Percentiles rank a stretch among this genome's conserved stretches.
Conservation (phyloP, 352 stramenopile genomes). For the Phytopythium aichiense region DNA sequence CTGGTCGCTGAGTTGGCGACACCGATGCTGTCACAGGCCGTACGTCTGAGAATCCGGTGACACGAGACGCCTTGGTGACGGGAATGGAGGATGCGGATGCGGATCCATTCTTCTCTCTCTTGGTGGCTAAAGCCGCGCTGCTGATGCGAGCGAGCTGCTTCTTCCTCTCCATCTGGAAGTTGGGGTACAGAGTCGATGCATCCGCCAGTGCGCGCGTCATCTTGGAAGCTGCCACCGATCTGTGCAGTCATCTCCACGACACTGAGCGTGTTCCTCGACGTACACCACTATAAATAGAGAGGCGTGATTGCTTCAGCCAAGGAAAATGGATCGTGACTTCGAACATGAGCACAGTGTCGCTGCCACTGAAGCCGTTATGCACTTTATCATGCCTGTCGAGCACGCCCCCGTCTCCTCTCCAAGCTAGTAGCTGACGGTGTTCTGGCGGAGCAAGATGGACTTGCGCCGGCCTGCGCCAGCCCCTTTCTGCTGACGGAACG, state of each 20-base stretch:
- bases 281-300: neutral
- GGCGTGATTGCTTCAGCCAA: neutral
- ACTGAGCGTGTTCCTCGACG: neutral
- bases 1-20: neutral
- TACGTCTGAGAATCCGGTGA: constrained; percentile 9
- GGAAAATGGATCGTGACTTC: neutral
- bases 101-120: constrained; percentile 12
- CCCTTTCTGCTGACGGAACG: constrained; percentile 2
- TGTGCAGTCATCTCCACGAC: neutral
- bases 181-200: constrained; percentile 40
- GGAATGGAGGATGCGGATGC: neutral
- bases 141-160: constrained; percentile 29
- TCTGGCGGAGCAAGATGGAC: constrained; percentile 4
- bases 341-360: neutral
- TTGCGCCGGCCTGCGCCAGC: neutral
- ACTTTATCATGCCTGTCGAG: neutral
- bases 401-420: neutral
- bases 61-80: neutral
- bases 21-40: constrained; percentile 6
- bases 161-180: constrained; percentile 50
- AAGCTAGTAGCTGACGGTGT: constrained; percentile 9
- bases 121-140: constrained; percentile 13
- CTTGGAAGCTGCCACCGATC: neutral
- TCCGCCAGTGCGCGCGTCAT: constrained; percentile 7
- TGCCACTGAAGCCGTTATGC: neutral